Conservation (phyloP, 148 eudicot genomes). For the Dysphania ambrosioides region DNA sequence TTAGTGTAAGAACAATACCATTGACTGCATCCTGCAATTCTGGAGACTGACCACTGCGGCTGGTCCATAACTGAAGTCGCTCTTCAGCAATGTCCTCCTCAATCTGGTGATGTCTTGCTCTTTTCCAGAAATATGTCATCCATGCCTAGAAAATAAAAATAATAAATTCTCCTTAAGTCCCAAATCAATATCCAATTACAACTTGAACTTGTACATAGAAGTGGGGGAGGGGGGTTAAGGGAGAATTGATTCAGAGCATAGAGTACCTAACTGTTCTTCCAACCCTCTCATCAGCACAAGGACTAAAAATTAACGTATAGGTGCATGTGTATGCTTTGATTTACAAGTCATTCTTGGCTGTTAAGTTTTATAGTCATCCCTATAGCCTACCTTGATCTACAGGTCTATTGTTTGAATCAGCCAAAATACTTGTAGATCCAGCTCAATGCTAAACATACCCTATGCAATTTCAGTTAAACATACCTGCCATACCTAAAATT, state of each 20-base stretch:
- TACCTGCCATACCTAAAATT: not conserved
- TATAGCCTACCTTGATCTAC: not conserved
- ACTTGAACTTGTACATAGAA: not conserved
- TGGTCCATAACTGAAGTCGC: constrained; percentile 59
- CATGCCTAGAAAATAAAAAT: constrained; percentile 46
- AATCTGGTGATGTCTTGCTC: constrained; percentile 68
- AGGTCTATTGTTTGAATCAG: not conserved
- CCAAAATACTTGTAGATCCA: not conserved
- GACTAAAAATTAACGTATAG: not conserved
- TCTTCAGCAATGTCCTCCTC: constrained; percentile 85
- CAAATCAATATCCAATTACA: not conserved
- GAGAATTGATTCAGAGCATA: too few species aligned
- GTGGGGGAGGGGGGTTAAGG: not conserved
- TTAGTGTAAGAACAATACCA: constrained; percentile 37
- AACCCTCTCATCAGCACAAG: not conserved
- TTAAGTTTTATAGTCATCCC: too few species aligned
- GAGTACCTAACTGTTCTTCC: not conserved
- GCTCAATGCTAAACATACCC: not conserved
- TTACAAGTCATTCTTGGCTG: not conserved
- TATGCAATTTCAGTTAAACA: not conserved
- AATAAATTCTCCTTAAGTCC: not conserved
- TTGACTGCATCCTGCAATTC: constrained; percentile 76
- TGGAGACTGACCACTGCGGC: constrained; percentile 58
- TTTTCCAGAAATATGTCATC: constrained; percentile 80
- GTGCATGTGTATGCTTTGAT: not conserved